These are phyloP conservation scores for Mucor piriformis DNA, from an alignment of 371 early-diverging fungal species.

Conservation along the genomic window DNA sequence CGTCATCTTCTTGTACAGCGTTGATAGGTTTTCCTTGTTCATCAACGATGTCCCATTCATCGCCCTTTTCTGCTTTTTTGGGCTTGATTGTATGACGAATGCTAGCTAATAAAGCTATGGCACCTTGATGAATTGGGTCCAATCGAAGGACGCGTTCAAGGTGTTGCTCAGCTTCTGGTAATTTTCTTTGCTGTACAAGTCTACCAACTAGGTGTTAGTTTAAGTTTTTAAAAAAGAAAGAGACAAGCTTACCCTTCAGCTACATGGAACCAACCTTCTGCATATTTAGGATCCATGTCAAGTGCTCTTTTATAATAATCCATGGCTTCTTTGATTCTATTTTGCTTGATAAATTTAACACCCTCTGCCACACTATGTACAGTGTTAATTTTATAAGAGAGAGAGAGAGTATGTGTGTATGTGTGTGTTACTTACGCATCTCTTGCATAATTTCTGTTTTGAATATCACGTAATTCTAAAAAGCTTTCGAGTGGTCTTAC, in stretches of 20 bases:
- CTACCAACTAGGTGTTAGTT: constrained; percentile 11
- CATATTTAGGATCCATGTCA: constrained; percentile 56
- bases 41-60: constrained; percentile 35
- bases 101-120: constrained; percentile 34
- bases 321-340: constrained; percentile 38
- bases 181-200: constrained; percentile 33
- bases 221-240: not conserved
- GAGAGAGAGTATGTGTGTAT: too few species aligned
- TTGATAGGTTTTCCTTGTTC: constrained; percentile 20
- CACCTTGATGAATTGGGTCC: constrained; percentile 37
- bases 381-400: too few species aligned
- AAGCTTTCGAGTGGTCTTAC: constrained; percentile 35
- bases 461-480: constrained; percentile 43
- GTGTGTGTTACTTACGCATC: constrained; percentile 52
- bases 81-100: constrained; percentile 25
- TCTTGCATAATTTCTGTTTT: constrained; percentile 50
- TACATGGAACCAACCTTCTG: constrained; percentile 52
- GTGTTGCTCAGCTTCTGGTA: constrained; percentile 34
- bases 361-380: constrained; percentile 51
- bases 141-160: constrained; percentile 39
- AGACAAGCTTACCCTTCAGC: constrained; percentile 40
- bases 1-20: not conserved
- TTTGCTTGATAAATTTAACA: constrained; percentile 31
- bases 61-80: constrained; percentile 15
- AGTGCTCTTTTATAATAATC: constrained; percentile 50